Base-by-base conservation (phyloP, 257 asterid species). In the Solanum piurae region DNA sequence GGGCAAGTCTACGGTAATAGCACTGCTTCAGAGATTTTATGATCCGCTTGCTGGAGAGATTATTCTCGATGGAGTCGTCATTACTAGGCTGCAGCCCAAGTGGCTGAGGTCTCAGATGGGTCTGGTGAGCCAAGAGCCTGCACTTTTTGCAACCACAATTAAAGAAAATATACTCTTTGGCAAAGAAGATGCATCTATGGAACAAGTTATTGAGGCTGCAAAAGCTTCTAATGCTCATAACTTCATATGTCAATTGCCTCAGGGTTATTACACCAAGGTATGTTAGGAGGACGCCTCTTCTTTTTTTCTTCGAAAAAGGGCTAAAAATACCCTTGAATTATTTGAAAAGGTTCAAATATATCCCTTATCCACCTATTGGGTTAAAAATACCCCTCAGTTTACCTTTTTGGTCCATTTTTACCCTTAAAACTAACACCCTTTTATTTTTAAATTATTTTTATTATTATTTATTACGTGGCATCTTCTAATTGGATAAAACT, bases 81-180 rank as follows among this genome's bases (percentile, higher is more conserved):
- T 95, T 38, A 95, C 93, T 86, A 94, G 92, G 91, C 44, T 96
- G 90, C 98, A 95, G 60, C 92, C 95, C 62, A 96, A 94, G 90
- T 96, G 99, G 99, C 85, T 95, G 58, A 94, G 99, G 92, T 93
- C 98, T 9, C 98, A 94, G 84, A 96, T 95, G 99, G 98, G 99
- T 38, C 87, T 96, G 68, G 98, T 96, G 18, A 96, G 98, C 87
- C 99, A 96, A 71, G 99, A 96, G 90, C 99, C 99, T 6, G 96
- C 98, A 4, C 93, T 95, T 12, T 96, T 94, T 71, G 98, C 98
- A 2, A 95, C 98, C 31, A 90, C 98, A 4, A 95, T 96, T 44
- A 94, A 92, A 85, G 98, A 96, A 85, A 96, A 96, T 58, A 94
- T 96, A 88, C 89, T 95, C 64, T 95, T 96, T 34, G 99, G 99